phyloP scores from a whole-genome alignment of 2,329 filamentous ascomycete genomes.

The Elsinoe ampelina region DNA sequence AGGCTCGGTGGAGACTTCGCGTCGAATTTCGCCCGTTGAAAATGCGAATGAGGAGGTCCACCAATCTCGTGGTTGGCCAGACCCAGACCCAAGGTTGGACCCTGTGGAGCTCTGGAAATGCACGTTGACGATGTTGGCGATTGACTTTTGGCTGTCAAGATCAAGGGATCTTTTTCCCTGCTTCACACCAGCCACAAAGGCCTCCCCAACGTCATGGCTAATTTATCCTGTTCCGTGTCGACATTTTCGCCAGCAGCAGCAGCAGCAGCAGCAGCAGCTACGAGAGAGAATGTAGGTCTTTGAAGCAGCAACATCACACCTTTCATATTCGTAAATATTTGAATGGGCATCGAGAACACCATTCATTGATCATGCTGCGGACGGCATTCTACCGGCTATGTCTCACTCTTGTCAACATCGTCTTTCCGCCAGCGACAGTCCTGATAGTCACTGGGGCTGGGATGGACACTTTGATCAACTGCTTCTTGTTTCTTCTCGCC shows the following conservation, averaged over 20 bases:
- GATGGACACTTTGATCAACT: constrained; percentile 30
- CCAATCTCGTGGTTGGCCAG: background rate
- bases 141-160: background rate
- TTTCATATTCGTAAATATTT: background rate
- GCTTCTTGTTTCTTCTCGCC: constrained; percentile 32
- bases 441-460: constrained; percentile 29
- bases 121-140: background rate
- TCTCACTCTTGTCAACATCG: constrained; percentile 31
- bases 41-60: background rate
- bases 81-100: too few species aligned
- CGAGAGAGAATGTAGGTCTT: background rate
- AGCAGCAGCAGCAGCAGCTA: too few species aligned
- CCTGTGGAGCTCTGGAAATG: too few species aligned
- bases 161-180: background rate
- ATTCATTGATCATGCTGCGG: constrained; percentile 13
- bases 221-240: background rate
- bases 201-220: background rate
- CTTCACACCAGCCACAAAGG: constrained; percentile 1
- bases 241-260: background rate
- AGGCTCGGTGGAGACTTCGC: background rate
- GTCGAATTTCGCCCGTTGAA: background rate
- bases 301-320: background rate
- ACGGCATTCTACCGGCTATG: constrained; percentile 26
- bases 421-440: constrained; percentile 33
- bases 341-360: background rate